Base-by-base conservation (phyloP, 192 early-diverging fungal species). In the Coemansia erecta region DNA sequence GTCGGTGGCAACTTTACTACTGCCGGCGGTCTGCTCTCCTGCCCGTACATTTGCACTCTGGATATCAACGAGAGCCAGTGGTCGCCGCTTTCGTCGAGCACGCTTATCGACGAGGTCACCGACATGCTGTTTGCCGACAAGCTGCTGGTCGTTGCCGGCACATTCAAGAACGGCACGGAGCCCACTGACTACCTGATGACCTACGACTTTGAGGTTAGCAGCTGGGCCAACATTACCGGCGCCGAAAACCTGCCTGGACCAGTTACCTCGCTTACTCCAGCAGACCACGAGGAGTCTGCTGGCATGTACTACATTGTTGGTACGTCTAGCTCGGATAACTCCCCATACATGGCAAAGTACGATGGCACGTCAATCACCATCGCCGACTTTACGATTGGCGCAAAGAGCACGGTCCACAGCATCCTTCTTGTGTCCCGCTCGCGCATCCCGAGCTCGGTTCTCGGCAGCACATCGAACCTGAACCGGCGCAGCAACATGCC, bases 291-390 rank as follows among this genome's bases (percentile, higher is more conserved):
- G 12, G 71, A 63, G 11, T 60, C 33, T 43, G 33, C 54, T n/a
- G 41, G 31, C 17, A 40, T 61, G 17, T 77, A 72, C 45, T 82
- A 66, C 56, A 56, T 82, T 4, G 19, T 56, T 4, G 80, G 80
- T 23, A 61, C 53, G 15, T 35, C 62, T 3, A 28, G 40, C 19
- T 40, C 39, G n/a, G 45, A 40, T 52, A 73, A 61, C 4, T 46
- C 68, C 12, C 66, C 82, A 1, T 87, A 86, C 44, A 69, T 87
- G 39, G 66, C 61, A 52, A 77, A 82, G 48, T 87, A 72, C 60
- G 77, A 79, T 54, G 85, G 85, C 14, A 21, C 54, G 3, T 53
- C 71, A 12, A 74, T 85, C 22, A 56, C 46, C 15, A 44, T 53
- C 15, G 68, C 81, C 0, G 64, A 64, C 15, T 56, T 69, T 39